Base-by-base conservation (phyloP, 768 basidiomycete genomes). In the Coprinellus micaceus region DNA sequence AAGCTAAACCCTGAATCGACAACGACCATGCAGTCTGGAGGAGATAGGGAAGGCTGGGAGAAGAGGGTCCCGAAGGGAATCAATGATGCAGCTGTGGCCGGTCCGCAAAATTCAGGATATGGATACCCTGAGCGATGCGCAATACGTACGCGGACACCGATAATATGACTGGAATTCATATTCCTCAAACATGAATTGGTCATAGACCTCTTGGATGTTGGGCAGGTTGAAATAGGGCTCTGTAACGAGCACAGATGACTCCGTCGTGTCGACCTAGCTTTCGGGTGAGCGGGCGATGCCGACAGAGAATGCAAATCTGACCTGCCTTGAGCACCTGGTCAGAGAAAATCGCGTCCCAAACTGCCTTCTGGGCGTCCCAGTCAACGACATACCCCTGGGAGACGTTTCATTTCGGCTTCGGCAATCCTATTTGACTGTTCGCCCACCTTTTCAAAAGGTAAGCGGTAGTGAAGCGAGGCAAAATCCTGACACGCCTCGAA, bases 131-230 rank as follows among this genome's bases (percentile, higher is more conserved):
- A 52, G 29, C 11, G 21, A 43, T 5, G 46, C 36, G 41, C 22
- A n/a, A n/a, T n/a, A 77, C 89, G 67, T 71, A 96, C 95, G 88
- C 52, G 92, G 84, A 65, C 85, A 85, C 26, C 94, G 82, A 65
- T 82, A 78, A 68, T 91, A 94, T 46, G 90, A 84, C 46, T 80
- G 77, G 67, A 96, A 97, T 64, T 95, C 94, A 74, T 94, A 98
- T 72, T 98, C 94, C 68, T 98, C 95, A 64, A 97, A 98, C 2
- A 96, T 78, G 67, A 98, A 89, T 70, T 98, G 93, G 67, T 98
- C 95, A 64, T 95, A 94, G 30, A 91, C 81, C 25, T 94, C 91
- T 71, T 94, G 91, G 12, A 97, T 82, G 66, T 92, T 94, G 24
- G 92, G 90, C 9, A 95, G 75, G 72, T 98, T 94, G 79, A 96